These are phyloP conservation scores for Penicillium macrosclerotiorum DNA, from an alignment of 495 filamentous ascomycete species.

Conservation along the genomic window DNA sequence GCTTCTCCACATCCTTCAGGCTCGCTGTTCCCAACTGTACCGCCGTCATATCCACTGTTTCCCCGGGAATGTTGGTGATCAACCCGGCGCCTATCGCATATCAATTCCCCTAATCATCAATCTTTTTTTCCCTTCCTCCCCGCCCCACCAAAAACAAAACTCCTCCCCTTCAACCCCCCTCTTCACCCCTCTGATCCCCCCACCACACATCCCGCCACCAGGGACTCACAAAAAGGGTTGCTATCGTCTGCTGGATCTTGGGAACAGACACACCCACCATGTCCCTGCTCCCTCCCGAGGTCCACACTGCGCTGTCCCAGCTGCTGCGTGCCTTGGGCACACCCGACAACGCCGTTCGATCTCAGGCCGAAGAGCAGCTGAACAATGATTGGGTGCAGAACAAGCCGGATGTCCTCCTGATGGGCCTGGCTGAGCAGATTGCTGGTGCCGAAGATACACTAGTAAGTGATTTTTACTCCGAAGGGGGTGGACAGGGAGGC, in stretches of 20 bases:
- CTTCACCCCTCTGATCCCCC: conserved; percentile 20
- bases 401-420: conserved; percentile 80
- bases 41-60: neutral
- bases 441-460: conserved; percentile 63
- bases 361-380: conserved; percentile 83
- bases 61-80: neutral
- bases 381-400: conserved; percentile 82
- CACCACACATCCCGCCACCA: conserved; percentile 24
- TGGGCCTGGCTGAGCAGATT: conserved; percentile 93
- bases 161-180: conserved; percentile 20
- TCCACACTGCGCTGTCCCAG: conserved; percentile 77
- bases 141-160: conserved; percentile 35
- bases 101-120: conserved; percentile 30
- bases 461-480: conserved; percentile 52
- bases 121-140: conserved; percentile 32
- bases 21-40: neutral
- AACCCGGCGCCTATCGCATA: conserved; percentile 15
- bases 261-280: conserved; percentile 52
- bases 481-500: conserved; percentile 2
- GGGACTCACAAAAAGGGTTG: conserved; percentile 24
- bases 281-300: conserved; percentile 80
- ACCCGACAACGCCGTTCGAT: conserved; percentile 81
- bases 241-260: conserved; percentile 29
- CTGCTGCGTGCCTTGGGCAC: conserved; percentile 84
- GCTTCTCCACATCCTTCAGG: no score